Evolutionary conservation across 2,329 filamentous ascomycete genomes (phyloP).

Genomic region (Chaetomium strumarium): DNA sequence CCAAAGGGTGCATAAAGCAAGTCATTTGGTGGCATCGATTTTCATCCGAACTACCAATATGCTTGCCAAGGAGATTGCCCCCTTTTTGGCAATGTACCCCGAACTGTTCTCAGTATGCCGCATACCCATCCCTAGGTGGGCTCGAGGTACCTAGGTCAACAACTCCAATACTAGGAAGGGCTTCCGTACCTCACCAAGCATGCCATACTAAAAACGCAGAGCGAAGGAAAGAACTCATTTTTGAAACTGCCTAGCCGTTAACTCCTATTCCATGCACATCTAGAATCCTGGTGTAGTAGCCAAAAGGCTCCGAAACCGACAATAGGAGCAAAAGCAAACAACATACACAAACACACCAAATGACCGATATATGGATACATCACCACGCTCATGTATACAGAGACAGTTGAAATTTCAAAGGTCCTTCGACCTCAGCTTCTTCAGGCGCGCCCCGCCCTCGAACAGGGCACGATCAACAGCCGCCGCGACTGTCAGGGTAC

Average conservation of each 20-base stretch:
- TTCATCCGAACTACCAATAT: too few relatives aligned
- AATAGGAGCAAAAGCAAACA: constrained; percentile 9
- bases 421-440: constrained; percentile 72
- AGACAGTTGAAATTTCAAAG: constrained; percentile 25
- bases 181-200: not conserved
- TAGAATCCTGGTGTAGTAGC: constrained; percentile 7
- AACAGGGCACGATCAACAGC: constrained; percentile 88
- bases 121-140: too few relatives aligned
- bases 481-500: constrained; percentile 90
- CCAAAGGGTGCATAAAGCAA: constrained; percentile 10
- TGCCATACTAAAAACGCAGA: not conserved
- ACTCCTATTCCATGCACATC: constrained; percentile 16
- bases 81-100: not conserved
- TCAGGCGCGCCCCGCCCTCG: constrained; percentile 76
- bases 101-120: too few relatives aligned
- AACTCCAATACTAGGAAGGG: too few relatives aligned
- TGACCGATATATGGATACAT: not conserved
- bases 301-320: constrained; percentile 4
- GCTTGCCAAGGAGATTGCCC: too few relatives aligned
- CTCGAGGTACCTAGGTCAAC: too few relatives aligned
- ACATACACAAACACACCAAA: constrained; percentile 13
- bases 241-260: constrained; percentile 1
- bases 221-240: not conserved
- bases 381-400: not conserved
- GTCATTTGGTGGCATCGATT: constrained; percentile 11